A percentile compares a stretch with the other conserved stretches of the same genome.
These are phyloP conservation scores for Lentinula novae-zelandiae DNA, from an alignment of 1,284 basidiomycete species.

Conservation along the genomic window DNA sequence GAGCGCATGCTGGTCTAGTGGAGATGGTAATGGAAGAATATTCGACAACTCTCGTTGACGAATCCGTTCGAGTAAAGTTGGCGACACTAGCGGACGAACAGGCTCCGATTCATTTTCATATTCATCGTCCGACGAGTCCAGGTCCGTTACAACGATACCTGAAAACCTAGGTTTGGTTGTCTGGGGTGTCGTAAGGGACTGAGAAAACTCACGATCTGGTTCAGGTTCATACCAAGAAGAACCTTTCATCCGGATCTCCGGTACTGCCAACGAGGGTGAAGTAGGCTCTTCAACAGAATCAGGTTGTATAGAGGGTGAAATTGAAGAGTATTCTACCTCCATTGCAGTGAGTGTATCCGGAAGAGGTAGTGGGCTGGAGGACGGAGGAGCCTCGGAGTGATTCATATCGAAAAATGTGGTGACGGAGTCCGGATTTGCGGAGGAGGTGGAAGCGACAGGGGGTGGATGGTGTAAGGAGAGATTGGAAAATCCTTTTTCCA, in stretches of 20 bases:
- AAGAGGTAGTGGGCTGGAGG: background rate
- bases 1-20: conserved; percentile 43
- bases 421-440: background rate
- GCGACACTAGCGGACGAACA: conserved; percentile 36
- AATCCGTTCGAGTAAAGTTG: conserved; percentile 45
- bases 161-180: conserved; percentile 8
- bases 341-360: conserved; percentile 16
- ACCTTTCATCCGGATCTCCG: conserved; percentile 57
- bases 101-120: conserved; percentile 32
- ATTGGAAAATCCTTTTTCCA: conserved; percentile 57
- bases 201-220: conserved; percentile 52
- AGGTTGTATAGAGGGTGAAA: conserved; percentile 22
- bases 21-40: conserved; percentile 18
- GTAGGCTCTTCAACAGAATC: conserved; percentile 45
- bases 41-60: conserved; percentile 23
- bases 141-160: conserved; percentile 63
- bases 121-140: conserved; percentile 44
- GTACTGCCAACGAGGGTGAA: conserved; percentile 20
- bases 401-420: background rate
- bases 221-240: conserved; percentile 68
- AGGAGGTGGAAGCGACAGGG: background rate
- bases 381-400: background rate
- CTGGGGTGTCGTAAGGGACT: conserved; percentile 4
- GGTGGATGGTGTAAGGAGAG: conserved; percentile 34
- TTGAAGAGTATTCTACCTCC: conserved; percentile 18